These are phyloP conservation scores for Apiospora sp. DNA, from an alignment of 2,329 filamentous ascomycete species.

Conservation along the genomic window DNA sequence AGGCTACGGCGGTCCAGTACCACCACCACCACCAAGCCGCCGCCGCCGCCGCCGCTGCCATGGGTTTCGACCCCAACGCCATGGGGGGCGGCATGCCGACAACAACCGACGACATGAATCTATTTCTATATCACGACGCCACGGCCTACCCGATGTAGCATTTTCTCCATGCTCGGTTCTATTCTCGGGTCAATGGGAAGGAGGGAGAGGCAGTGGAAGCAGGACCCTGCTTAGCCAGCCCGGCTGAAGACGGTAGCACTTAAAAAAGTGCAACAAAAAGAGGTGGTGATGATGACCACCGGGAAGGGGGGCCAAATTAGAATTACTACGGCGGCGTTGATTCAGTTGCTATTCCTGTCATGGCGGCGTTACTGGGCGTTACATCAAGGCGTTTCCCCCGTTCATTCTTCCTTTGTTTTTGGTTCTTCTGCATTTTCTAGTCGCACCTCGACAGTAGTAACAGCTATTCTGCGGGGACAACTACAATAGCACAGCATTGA, in stretches of 20 bases:
- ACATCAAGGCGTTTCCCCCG: background rate
- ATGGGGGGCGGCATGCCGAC: constrained; percentile 25
- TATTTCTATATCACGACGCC: constrained; percentile 36
- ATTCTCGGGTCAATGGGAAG: background rate
- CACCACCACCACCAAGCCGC: constrained; percentile 30
- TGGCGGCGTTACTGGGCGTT: constrained; percentile 6
- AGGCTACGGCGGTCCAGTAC: constrained; percentile 38
- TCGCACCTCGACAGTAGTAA: background rate
- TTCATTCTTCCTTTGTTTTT: background rate
- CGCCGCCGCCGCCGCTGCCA: constrained; percentile 23
- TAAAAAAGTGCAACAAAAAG: background rate
- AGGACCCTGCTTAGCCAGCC: background rate
- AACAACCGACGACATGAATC: constrained; percentile 33
- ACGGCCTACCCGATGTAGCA: constrained; percentile 25
- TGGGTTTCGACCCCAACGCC: constrained; percentile 36
- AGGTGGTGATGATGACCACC: background rate
- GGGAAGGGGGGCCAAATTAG: background rate
- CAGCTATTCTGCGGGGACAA: background rate
- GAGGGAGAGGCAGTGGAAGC: too few species aligned
- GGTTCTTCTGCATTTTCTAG: background rate
- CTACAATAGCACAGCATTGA: background rate
- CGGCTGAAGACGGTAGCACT: background rate
- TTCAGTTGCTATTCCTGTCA: constrained; percentile 6
- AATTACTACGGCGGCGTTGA: constrained; percentile 3
- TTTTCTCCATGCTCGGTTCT: background rate